These are phyloP conservation scores for Aureobasidium lini DNA, from an alignment of 2,329 filamentous ascomycete species.

Conservation along the genomic window DNA sequence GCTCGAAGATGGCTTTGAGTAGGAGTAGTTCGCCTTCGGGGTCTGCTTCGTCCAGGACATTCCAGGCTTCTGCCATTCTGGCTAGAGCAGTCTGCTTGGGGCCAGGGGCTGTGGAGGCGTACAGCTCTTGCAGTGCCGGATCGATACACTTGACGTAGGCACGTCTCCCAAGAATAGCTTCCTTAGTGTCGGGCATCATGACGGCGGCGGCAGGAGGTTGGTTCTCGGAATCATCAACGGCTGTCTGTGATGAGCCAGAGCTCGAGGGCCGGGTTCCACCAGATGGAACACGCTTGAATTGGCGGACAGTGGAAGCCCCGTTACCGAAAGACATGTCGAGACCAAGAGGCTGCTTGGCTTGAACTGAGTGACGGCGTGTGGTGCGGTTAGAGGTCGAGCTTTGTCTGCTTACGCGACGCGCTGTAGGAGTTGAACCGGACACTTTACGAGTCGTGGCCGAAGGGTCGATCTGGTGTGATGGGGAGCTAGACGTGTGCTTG, in stretches of 20 bases:
- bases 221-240: slow-evolving; percentile 54
- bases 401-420: slow-evolving; percentile 26
- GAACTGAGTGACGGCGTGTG: slow-evolving; percentile 36
- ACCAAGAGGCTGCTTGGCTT: slow-evolving; percentile 66
- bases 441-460: slow-evolving; percentile 33
- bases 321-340: slow-evolving; percentile 93
- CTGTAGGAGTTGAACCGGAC: slow-evolving; percentile 27
- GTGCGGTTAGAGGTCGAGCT: slow-evolving; percentile 34
- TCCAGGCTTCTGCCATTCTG: slow-evolving; percentile 77
- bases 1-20: slow-evolving; percentile 68
- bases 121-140: slow-evolving; percentile 72
- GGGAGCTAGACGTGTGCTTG: slow-evolving; percentile 25
- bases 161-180: slow-evolving; percentile 72
- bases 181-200: slow-evolving; percentile 47
- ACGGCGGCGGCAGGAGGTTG: slow-evolving; percentile 40
- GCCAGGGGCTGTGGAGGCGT: slow-evolving; percentile 61
- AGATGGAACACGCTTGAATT: slow-evolving; percentile 77
- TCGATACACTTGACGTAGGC: slow-evolving; percentile 77
- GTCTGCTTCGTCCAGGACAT: slow-evolving; percentile 74
- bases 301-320: slow-evolving; percentile 79
- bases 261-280: slow-evolving; percentile 16
- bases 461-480: slow-evolving; percentile 22
- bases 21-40: slow-evolving; percentile 86
- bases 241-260: slow-evolving; percentile 5
- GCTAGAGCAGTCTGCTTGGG: slow-evolving; percentile 78